Evolutionary conservation across 331 rosid genomes (phyloP).

Genomic region (Pyracantha coccinea): DNA sequence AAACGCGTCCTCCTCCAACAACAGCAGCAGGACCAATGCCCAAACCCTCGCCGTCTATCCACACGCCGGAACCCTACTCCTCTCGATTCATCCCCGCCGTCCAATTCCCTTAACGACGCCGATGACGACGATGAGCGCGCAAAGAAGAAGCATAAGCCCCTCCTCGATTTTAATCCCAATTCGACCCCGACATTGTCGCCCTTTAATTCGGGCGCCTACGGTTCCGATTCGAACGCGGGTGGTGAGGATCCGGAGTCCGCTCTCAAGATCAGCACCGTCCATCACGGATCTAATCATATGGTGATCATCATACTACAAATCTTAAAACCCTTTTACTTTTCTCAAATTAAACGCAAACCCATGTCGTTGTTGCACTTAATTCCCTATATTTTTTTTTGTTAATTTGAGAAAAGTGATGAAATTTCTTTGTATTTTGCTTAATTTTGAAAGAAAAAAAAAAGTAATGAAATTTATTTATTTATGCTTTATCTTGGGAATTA

Average conservation of each 20-base stretch:
- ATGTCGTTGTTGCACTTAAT: too few relatives aligned
- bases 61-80: constrained; percentile 20
- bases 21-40: neutral
- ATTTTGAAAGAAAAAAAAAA: neutral
- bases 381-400: neutral
- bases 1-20: constrained; percentile 68
- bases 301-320: constrained; percentile 34
- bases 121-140: constrained; percentile 72
- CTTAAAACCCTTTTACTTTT: neutral
- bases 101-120: constrained; percentile 8
- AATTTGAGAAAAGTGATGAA: neutral
- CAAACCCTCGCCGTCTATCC: constrained; percentile 25
- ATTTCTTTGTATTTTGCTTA: neutral
- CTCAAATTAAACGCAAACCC: too few relatives aligned
- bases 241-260: constrained; percentile 40
- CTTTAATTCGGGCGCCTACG: constrained; percentile 16
- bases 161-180: constrained; percentile 43
- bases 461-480: neutral
- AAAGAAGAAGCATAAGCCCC: constrained; percentile 70
- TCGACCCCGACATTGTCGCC: constrained; percentile 40
- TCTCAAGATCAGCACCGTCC: constrained; percentile 33
- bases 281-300: constrained; percentile 43
- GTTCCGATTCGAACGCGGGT: constrained; percentile 24
- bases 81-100: neutral
- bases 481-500: neutral